Percentiles rank a stretch among this genome's conserved stretches.
Conservation (phyloP, 2,329 filamentous ascomycete genomes). For the Alternaria novae-zelandiae region DNA sequence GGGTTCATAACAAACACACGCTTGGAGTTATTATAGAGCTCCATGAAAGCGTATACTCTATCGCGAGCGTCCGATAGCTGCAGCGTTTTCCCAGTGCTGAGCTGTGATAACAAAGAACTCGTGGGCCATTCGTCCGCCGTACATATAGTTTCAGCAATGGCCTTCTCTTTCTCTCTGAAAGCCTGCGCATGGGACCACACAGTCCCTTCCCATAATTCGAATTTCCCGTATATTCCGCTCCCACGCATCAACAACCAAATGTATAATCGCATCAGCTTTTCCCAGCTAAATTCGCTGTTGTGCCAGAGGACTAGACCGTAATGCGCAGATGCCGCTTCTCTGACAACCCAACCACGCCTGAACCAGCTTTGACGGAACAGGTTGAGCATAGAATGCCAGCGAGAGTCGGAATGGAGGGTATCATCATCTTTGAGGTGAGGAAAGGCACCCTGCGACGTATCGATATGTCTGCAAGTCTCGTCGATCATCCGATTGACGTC, state of each 20-base stretch:
- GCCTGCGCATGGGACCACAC: not conserved
- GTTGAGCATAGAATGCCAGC: constrained; percentile 7
- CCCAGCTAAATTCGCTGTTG: not conserved
- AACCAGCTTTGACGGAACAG: constrained; percentile 9
- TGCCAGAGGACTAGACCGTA: not conserved
- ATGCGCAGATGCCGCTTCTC: constrained; percentile 13
- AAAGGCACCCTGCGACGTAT: not conserved
- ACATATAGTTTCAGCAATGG: not conserved
- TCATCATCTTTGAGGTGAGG: not conserved
- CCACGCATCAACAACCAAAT: not conserved
- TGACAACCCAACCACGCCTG: constrained; percentile 16
- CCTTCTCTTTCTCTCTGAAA: not conserved
- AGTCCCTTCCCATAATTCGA: no score
- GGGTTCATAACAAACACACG: not conserved
- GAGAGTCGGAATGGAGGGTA: not conserved
- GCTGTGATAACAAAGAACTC: not conserved
- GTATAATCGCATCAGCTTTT: not conserved
- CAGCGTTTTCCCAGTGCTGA: not conserved
- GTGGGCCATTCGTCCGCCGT: no score
- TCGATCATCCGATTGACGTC: constrained; percentile 10
- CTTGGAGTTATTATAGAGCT: not conserved
- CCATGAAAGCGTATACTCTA: not conserved
- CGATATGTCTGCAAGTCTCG: not conserved
- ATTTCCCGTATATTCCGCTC: no score
- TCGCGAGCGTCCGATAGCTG: not conserved